Percentiles rank a stretch among this genome's conserved stretches.
These are phyloP conservation scores for Pterocarpus macrocarpus DNA, from an alignment of 306 rosid genomes.

Conservation along the genomic window DNA sequence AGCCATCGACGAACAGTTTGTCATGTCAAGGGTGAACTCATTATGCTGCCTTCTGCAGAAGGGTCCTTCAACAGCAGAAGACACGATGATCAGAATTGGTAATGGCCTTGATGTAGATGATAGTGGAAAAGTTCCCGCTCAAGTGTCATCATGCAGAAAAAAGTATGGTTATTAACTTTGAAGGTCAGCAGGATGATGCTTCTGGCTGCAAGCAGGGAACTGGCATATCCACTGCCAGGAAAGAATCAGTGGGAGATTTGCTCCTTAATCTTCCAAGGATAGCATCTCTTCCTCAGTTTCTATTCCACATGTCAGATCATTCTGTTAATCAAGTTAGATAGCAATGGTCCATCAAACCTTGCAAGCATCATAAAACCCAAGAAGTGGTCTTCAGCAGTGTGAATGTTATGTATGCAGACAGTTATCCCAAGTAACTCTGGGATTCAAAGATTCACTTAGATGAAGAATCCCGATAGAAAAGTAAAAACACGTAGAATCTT, in stretches of 20 bases:
- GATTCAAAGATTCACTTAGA: slow-evolving; percentile 56
- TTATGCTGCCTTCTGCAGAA: slow-evolving; percentile 75
- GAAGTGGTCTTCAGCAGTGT: slow-evolving; percentile 37
- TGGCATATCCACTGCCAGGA: slow-evolving; percentile 54
- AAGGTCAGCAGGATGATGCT: slow-evolving; percentile 46
- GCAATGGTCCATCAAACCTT: slow-evolving; percentile 19
- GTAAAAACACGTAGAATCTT: too few relatives aligned
- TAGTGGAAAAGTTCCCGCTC: slow-evolving; percentile 35
- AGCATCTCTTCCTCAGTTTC: slow-evolving; percentile 79
- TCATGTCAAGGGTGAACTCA: slow-evolving; percentile 82
- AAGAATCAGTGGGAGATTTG: slow-evolving; percentile 78
- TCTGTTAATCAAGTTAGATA: slow-evolving; percentile 57
- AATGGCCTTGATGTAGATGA: neutral
- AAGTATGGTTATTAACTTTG: slow-evolving; percentile 45
- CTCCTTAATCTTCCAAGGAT: slow-evolving; percentile 81
- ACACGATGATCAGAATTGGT: slow-evolving; percentile 33
- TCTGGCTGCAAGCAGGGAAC: slow-evolving; percentile 55
- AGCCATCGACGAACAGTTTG: slow-evolving; percentile 63
- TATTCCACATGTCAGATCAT: slow-evolving; percentile 60
- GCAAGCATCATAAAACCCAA: slow-evolving; percentile 23
- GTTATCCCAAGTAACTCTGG: slow-evolving; percentile 39
- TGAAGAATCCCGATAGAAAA: slow-evolving; percentile 49
- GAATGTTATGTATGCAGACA: slow-evolving; percentile 37
- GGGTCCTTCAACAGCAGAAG: slow-evolving; percentile 56
- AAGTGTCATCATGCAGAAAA: slow-evolving; percentile 42